phyloP scores from a whole-genome alignment of 2,329 filamentous ascomycete genomes.

The Aspergillus luchuensis region DNA sequence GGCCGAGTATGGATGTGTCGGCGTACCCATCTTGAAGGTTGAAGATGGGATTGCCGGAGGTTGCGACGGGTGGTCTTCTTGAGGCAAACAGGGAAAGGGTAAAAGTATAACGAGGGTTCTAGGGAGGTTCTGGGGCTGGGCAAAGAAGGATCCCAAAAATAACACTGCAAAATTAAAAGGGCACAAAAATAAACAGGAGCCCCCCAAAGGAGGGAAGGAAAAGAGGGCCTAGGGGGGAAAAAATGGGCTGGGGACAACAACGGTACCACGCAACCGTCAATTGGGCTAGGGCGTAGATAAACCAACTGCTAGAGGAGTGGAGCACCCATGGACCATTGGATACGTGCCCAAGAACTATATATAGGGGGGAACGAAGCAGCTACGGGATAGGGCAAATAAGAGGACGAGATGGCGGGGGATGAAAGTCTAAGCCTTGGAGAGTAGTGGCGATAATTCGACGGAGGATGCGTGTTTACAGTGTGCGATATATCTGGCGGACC shows the following conservation, averaged over 20 bases:
- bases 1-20: background rate
- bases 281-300: slow-evolving; percentile 8
- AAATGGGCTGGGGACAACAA: slow-evolving; percentile 1
- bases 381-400: background rate
- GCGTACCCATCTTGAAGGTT: slow-evolving; percentile 10
- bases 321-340: slow-evolving; percentile 2
- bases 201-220: background rate
- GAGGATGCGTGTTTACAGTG: background rate
- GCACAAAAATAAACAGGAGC: slow-evolving; percentile 11
- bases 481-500: background rate
- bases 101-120: background rate
- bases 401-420: background rate
- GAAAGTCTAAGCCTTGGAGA: slow-evolving; percentile 7
- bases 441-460: slow-evolving; percentile 5
- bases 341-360: slow-evolving; percentile 9
- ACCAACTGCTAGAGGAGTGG: slow-evolving; percentile 5
- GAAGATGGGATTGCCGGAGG: slow-evolving; percentile 3
- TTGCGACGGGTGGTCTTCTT: background rate
- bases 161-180: slow-evolving; percentile 4
- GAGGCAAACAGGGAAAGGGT: slow-evolving; percentile 1
- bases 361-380: slow-evolving; percentile 5
- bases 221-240: slow-evolving; percentile 6
- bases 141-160: slow-evolving; percentile 4
- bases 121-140: slow-evolving; percentile 6
- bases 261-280: slow-evolving; percentile 5